Evolutionary conservation across 2,329 filamentous ascomycete species (phyloP), one percentile per base, ranked within the genome.

Genomic region (Madurella fahalii): DNA sequence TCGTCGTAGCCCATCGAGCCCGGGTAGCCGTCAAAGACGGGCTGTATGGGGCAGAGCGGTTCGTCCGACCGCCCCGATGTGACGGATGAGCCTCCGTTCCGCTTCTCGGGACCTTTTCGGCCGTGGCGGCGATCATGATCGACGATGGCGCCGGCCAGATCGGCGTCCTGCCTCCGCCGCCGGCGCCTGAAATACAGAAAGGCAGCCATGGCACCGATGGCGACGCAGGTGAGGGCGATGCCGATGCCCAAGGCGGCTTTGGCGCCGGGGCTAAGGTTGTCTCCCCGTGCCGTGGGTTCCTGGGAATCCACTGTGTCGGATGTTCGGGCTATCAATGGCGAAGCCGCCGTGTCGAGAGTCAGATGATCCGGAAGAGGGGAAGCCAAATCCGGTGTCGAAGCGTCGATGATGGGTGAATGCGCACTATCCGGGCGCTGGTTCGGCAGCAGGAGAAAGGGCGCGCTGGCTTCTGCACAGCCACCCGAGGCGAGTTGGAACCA

Each of bases 1-100:
- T 66, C 64, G 31, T 64, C 63, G 45, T 66, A 66, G 9, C 63
- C 64, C 51, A 57, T 61, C 9, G 64, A 66, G 12, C 63, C 63
- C 2, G 64, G 64, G 45, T 58, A 64, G 40, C 63, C 64, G 51
- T 66, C 64, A 31, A 58, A 63, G 34, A 66, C 58, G 0, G 64
- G 63, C 37, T 65, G 61, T 30, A 65, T 57, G n/a, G 62, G 62
- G 39, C 58, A 61, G 12, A 62, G 53, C 4, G 60, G 58, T 34
- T 62, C 61, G 11, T 65, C 61, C 5, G 61, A 64, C 9, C 39
- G 53, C 8, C 56, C 58, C n/a, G 63, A 63, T 8, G 53, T 40
- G 13, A 57, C 53, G 3, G 62, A 60, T n/a, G 56, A 47, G 2
- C 52, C 37, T 11, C 51, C 51, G 9, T 47, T 54, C 39, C 59